phyloP scores from a whole-genome alignment of 495 filamentous ascomycete species.

The Recurvomyces mirabilis region DNA sequence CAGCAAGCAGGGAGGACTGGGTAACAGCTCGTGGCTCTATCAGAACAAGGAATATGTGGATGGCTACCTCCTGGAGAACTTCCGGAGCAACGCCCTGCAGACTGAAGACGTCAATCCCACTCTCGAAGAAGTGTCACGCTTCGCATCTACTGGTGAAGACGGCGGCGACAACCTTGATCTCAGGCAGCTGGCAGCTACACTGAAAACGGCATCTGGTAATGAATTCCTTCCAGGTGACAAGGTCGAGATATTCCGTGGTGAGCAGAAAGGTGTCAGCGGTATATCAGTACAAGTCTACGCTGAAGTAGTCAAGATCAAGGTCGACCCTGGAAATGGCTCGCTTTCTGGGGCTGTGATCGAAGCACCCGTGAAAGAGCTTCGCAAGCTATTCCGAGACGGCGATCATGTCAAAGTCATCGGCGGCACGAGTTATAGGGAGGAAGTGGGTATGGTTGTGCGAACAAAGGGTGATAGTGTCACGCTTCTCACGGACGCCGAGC shows the following conservation, averaged over 20 bases:
- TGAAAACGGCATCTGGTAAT: slow-evolving; percentile 66
- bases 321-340: slow-evolving; percentile 59
- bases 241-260: slow-evolving; percentile 90
- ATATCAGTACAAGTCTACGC: slow-evolving; percentile 75
- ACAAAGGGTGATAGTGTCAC: slow-evolving; percentile 87
- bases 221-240: slow-evolving; percentile 84
- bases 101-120: slow-evolving; percentile 85
- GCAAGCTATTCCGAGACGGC: slow-evolving; percentile 85
- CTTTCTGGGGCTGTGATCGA: slow-evolving; percentile 77
- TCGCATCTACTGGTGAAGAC: slow-evolving; percentile 72
- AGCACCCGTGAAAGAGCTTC: slow-evolving; percentile 81
- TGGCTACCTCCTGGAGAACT: slow-evolving; percentile 87
- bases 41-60: slow-evolving; percentile 79
- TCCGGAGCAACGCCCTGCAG: slow-evolving; percentile 73
- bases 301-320: slow-evolving; percentile 81
- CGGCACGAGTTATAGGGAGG: slow-evolving; percentile 82
- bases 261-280: slow-evolving; percentile 84
- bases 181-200: slow-evolving; percentile 70
- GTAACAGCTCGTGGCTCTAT: slow-evolving; percentile 68
- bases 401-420: slow-evolving; percentile 99
- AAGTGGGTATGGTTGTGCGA: slow-evolving; percentile 92
- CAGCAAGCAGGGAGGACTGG: slow-evolving; percentile 40
- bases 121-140: slow-evolving; percentile 88
- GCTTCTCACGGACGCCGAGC: slow-evolving; percentile 76
- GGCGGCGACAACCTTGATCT: slow-evolving; percentile 90